These are phyloP conservation scores for Geotrichum reessii DNA, from an alignment of 1,139 yeast species.

Conservation along the genomic window DNA sequence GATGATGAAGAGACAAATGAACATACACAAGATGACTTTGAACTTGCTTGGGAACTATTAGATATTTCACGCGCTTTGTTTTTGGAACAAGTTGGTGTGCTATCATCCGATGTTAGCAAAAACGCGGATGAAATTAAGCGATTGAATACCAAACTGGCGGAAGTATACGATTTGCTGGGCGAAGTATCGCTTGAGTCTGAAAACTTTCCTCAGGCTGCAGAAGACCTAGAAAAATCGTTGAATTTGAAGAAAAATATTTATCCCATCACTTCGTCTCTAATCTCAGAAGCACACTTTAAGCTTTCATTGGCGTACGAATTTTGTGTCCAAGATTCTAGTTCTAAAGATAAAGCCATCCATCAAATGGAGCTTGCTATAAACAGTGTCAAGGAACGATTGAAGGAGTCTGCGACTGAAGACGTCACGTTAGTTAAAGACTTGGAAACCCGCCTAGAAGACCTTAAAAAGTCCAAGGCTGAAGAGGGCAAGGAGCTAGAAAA, in stretches of 20 bases:
- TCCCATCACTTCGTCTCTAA: slow-evolving; percentile 48
- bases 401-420: slow-evolving; percentile 42
- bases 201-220: slow-evolving; percentile 69
- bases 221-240: slow-evolving; percentile 56
- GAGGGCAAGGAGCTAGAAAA: slow-evolving; percentile 48
- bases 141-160: slow-evolving; percentile 55
- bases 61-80: slow-evolving; percentile 69
- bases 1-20: slow-evolving; percentile 39
- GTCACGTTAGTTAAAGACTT: slow-evolving; percentile 51
- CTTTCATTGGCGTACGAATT: slow-evolving; percentile 76
- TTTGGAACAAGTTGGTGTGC: slow-evolving; percentile 41
- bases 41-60: slow-evolving; percentile 79
- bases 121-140: slow-evolving; percentile 34
- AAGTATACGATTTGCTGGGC: slow-evolving; percentile 74
- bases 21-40: slow-evolving; percentile 66
- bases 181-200: slow-evolving; percentile 83
- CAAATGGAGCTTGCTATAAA: slow-evolving; percentile 55
- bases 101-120: slow-evolving; percentile 22
- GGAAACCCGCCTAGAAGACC: slow-evolving; percentile 32
- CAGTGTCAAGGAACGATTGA: slow-evolving; percentile 49
- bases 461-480: slow-evolving; percentile 48
- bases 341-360: slow-evolving; percentile 45
- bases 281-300: slow-evolving; percentile 79
- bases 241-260: slow-evolving; percentile 52
- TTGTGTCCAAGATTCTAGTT: slow-evolving; percentile 46